Evolutionary conservation across 2,329 filamentous ascomycete genomes (phyloP), one percentile per base, ranked within the genome.

Genomic region (Fonsecaea pugnacius): DNA sequence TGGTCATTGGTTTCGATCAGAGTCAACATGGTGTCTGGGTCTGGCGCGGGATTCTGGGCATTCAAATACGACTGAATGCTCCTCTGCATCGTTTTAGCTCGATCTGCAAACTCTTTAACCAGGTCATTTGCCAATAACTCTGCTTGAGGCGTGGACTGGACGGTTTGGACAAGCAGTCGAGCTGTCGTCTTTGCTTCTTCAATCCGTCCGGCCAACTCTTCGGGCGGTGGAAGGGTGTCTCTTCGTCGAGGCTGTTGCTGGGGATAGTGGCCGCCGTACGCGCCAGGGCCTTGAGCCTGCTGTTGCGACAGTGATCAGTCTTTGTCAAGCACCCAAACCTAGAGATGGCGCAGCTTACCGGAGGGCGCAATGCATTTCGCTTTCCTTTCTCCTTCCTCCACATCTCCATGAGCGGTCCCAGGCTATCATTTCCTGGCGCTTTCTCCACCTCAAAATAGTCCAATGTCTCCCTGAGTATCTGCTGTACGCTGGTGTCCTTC

Each of bases 1-100:
- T 94, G 90, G 77, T 98, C 95, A 75, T 96, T 96, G 14, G 92
- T 95, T 76, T 97, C 92, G 73, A 99, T 96, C 67, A 99, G 81
- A 14, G 88, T 93, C 74, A 95, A 88, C 85, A 98, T 92, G 1
- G 94, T 98, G 70, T 96, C 90, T 72, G 96, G 94, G 76, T 98
- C 95, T 0, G 94, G 93, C 0, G 86, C 75, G 0, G 94, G 93
- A 74, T 91, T 85, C 62, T 90, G 88, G 53, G 88, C 86, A 48
- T 88, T 83, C 82, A 98, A 96, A 78, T 96, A 98, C 35, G 83
- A 83, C 73, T 97, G 92, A 71, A 98, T 87, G 73, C 90, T 91
- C 60, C 89, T 85, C 58, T 91, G 89, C 4, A 94, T 94, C 61
- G 87, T 85, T 68, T 89, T 87, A 74, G 94, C 98, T 27, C 95